phyloP scores from a whole-genome alignment of 1,139 yeast species.

The Tardiomyces blankii region DNA sequence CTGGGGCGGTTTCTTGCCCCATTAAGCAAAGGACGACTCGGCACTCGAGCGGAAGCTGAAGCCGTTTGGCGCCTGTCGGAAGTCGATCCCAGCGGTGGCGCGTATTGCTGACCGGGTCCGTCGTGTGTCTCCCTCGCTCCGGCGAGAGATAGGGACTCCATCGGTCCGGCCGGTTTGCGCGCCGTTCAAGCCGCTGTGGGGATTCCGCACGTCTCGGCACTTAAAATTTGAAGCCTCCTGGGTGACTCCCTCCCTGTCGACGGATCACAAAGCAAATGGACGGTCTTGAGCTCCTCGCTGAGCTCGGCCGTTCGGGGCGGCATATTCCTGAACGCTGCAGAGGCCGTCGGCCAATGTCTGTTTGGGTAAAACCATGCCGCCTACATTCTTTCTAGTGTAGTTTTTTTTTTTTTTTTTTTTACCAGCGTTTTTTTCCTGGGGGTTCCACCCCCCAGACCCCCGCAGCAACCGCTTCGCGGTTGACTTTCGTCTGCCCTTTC shows the following conservation, averaged over 20 bases:
- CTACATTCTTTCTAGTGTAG: conserved; percentile 33
- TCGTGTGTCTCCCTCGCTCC: conserved; percentile 18
- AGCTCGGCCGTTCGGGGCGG: conserved; percentile 39
- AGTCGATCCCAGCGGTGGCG: conserved; percentile 3
- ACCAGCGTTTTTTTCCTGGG: too few species aligned
- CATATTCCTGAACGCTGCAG: conserved; percentile 92
- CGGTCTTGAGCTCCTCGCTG: conserved; percentile 28
- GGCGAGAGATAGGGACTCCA: conserved; percentile 19
- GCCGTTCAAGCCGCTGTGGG: conserved; percentile 4
- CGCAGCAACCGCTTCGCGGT: too few species aligned
- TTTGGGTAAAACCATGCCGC: conserved; percentile 92
- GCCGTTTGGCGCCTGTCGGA: conserved; percentile 5
- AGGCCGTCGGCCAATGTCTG: conserved; percentile 74
- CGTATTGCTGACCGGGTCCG: conserved; percentile 7
- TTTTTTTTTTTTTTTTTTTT: too few species aligned
- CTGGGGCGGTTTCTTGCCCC: conserved; percentile 13
- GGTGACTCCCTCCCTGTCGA: conserved; percentile 28
- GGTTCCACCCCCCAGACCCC: too few species aligned
- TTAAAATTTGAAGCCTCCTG: conserved; percentile 13
- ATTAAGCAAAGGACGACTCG: conserved; percentile 11
- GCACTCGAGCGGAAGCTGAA: conserved; percentile 19
- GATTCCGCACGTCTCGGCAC: background rate
- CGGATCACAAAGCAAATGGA: conserved; percentile 24
- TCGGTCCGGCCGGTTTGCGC: conserved; percentile 13
- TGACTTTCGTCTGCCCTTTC: too few species aligned